phyloP scores from a whole-genome alignment of 352 stramenopile species.

The Globisporangium parvum region DNA sequence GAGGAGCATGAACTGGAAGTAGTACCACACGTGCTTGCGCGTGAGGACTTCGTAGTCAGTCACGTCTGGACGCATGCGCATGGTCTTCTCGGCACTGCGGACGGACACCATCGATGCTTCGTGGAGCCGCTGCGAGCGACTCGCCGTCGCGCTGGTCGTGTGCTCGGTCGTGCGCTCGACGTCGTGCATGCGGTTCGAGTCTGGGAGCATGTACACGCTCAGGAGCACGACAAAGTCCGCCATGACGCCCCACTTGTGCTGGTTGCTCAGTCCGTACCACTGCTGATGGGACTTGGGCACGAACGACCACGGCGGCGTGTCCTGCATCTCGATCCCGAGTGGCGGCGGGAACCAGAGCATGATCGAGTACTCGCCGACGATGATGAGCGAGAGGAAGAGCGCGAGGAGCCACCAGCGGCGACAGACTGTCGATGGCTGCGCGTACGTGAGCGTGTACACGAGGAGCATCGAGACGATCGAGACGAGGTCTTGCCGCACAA shows the following conservation, averaged over 20 bases:
- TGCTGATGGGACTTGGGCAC: conserved; percentile 51
- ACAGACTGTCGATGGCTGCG: conserved; percentile 42
- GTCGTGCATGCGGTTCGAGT: conserved; percentile 33
- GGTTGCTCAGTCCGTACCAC: conserved; percentile 58
- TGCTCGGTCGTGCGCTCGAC: conserved; percentile 9
- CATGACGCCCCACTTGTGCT: conserved; percentile 77
- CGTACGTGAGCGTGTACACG: conserved; percentile 81
- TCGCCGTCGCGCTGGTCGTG: not conserved
- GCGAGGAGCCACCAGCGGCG: conserved; percentile 50
- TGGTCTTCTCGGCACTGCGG: not conserved
- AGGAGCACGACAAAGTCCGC: conserved; percentile 69
- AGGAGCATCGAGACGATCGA: conserved; percentile 74
- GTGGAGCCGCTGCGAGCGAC: not conserved
- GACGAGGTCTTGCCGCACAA: conserved; percentile 71
- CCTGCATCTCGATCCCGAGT: conserved; percentile 46
- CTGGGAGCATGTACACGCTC: conserved; percentile 60
- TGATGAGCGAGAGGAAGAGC: conserved; percentile 49
- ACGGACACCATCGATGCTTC: not conserved
- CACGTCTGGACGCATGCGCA: conserved; percentile 9
- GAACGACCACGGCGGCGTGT: conserved; percentile 48
- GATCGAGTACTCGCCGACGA: conserved; percentile 65
- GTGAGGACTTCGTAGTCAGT: conserved; percentile 54
- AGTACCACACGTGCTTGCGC: conserved; percentile 63
- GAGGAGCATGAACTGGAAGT: conserved; percentile 58
- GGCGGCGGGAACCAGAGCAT: conserved; percentile 69